These are phyloP conservation scores for Cyclotella choctawhatcheeana DNA, from an alignment of 108 stramenopile genomes.

Conservation along the genomic window DNA sequence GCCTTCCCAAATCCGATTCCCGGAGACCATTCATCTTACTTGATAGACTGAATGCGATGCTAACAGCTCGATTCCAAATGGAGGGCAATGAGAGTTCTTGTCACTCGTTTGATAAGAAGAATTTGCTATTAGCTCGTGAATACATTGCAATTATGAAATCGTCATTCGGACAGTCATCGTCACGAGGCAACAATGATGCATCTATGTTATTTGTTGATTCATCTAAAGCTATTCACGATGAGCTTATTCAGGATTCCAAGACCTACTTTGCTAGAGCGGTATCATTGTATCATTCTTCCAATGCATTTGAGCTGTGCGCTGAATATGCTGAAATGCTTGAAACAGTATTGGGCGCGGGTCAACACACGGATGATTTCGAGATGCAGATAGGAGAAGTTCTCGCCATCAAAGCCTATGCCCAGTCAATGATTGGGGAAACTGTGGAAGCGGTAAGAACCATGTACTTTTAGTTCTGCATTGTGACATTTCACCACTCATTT, in stretches of 20 bases:
- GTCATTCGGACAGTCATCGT: constrained; percentile 22
- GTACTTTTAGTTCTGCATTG: too few species aligned
- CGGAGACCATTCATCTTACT: constrained; percentile 34
- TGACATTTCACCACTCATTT: background rate
- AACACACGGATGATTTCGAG: background rate
- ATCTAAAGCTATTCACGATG: constrained; percentile 5
- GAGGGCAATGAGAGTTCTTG: background rate
- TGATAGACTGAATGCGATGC: constrained; percentile 39
- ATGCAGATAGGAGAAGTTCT: constrained; percentile 26
- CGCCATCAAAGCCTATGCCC: constrained; percentile 39
- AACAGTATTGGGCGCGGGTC: constrained; percentile 5
- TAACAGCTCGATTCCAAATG: constrained; percentile 26
- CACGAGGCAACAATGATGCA: background rate
- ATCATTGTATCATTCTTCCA: constrained; percentile 36
- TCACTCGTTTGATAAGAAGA: constrained; percentile 14
- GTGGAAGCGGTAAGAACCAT: constrained; percentile 22
- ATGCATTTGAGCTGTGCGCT: constrained; percentile 26
- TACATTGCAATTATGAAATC: constrained; percentile 21
- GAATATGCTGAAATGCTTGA: constrained; percentile 40
- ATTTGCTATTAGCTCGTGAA: constrained; percentile 22
- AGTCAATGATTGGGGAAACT: constrained; percentile 38
- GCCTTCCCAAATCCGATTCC: constrained; percentile 19
- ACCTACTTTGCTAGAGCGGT: constrained; percentile 32
- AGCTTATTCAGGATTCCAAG: constrained; percentile 28
- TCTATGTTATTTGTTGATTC: constrained; percentile 31